Conservation (phyloP, 2,329 filamentous ascomycete genomes). For the Hypoxylon sp. region DNA sequence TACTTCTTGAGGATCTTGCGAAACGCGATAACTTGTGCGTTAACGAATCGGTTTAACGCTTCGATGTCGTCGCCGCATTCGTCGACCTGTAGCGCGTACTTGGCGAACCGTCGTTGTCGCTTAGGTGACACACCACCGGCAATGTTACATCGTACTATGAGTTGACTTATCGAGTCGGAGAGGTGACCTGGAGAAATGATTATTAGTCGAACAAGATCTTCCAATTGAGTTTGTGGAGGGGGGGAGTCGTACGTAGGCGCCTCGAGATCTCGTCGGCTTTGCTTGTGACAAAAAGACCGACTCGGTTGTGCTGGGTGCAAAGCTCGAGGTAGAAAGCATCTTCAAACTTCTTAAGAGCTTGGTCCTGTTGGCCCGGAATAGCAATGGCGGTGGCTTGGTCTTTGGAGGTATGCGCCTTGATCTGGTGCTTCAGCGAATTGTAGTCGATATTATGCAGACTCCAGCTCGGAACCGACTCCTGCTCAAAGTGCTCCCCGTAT, state of each 20-base stretch:
- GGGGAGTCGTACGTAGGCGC: slow-evolving; percentile 69
- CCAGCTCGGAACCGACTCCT: slow-evolving; percentile 86
- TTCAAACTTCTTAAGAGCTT: slow-evolving; percentile 73
- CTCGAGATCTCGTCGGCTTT: slow-evolving; percentile 83
- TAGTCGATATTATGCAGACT: slow-evolving; percentile 89
- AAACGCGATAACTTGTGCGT: slow-evolving; percentile 81
- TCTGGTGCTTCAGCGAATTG: slow-evolving; percentile 86
- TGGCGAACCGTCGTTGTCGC: slow-evolving; percentile 65
- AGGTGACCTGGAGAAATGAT: slow-evolving; percentile 59
- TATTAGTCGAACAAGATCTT: slow-evolving; percentile 42
- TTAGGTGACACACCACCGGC: slow-evolving; percentile 57
- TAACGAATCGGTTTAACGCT: slow-evolving; percentile 77
- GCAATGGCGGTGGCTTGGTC: slow-evolving; percentile 76
- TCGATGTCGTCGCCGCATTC: slow-evolving; percentile 78
- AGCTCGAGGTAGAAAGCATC: slow-evolving; percentile 78
- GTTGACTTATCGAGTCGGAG: slow-evolving; percentile 61
- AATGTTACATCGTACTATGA: slow-evolving; percentile 60
- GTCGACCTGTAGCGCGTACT: slow-evolving; percentile 65
- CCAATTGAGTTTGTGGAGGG: slow-evolving; percentile 17
- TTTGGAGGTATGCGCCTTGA: slow-evolving; percentile 82
- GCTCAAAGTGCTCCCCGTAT: slow-evolving; percentile 80
- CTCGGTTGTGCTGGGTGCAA: slow-evolving; percentile 79
- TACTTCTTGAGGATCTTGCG: slow-evolving; percentile 90
- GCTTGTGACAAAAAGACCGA: slow-evolving; percentile 82
- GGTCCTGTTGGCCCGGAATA: slow-evolving; percentile 78